Evolutionary conservation across 179 eudicot species (phyloP), one percentile per base, ranked within the genome.

Genomic region (Corrigiola litoralis): DNA sequence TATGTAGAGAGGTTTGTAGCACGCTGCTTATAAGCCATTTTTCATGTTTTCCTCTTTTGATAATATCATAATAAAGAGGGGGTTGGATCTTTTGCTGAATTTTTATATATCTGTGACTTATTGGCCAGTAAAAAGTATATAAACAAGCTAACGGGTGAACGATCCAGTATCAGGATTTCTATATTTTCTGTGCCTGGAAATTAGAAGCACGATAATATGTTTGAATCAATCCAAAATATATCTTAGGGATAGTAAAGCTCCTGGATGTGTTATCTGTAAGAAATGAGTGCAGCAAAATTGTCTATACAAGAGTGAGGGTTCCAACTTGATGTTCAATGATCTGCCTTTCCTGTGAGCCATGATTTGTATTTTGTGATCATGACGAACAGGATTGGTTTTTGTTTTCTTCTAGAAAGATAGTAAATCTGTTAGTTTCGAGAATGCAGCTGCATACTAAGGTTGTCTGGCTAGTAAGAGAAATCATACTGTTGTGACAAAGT

Each of bases 1-100:
- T 90, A 76, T 65, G 91, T 90, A 44, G 89, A 94, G 66, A 86
- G 95, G 99, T 92, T 57, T 50, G 86, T 73, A 32, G 47, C 40
- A 61, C 41, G 34, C 45, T 54, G 11, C 50, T 37, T 34, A 4
- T 36, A 25, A 8, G 18, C 27, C 16, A 3, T 40, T 29, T 21
- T 32, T 14, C 18, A 10, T 13, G 20, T 37, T 29, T 25, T 31
- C 4, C 28, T 37, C 25, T 0, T 32, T 59, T 9, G 24, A n/a
- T n/a, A n/a, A 25, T 13, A 16, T 41, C 23, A 59, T 59, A 14
- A 25, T 14, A 36, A 23, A 24, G 20, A 6, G 17, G 11, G 33
- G 17, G 33, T 5, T 36, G 34, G 20, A n/a, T n/a, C n/a, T n/a
- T n/a, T 52, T 24, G 40, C 32, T 63, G 8, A 16, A 4, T n/a